A percentile compares a stretch with the other conserved stretches of the same genome.
Evolutionary conservation across 306 rosid genomes (phyloP).

Genomic region (Acacia confusa): DNA sequence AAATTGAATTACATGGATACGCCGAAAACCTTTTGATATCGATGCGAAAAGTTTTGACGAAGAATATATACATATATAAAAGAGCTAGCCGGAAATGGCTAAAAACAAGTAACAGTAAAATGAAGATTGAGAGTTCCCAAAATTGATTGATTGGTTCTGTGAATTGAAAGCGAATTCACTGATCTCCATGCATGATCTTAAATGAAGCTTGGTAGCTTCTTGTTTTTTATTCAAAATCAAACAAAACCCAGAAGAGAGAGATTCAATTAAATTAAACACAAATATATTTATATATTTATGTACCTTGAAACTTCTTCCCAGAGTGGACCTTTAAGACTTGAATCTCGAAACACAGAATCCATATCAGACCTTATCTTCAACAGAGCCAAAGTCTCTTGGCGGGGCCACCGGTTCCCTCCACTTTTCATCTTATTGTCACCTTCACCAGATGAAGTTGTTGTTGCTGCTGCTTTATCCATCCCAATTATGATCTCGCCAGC

Average conservation of each 20-base stretch:
- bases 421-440: constrained; percentile 42
- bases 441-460: constrained; percentile 42
- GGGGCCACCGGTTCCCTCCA: constrained; percentile 92
- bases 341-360: constrained; percentile 80
- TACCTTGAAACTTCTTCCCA: constrained; percentile 97
- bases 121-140: neutral
- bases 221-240: neutral
- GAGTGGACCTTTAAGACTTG: constrained; percentile 90
- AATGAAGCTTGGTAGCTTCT: neutral
- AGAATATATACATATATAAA: neutral
- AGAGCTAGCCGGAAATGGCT: neutral
- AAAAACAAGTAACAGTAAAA: neutral
- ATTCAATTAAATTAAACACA: neutral
- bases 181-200: constrained; percentile 36
- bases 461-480: constrained; percentile 19
- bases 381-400: constrained; percentile 85
- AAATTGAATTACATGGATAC: neutral
- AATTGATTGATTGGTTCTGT: constrained; percentile 21
- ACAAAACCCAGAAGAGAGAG: neutral
- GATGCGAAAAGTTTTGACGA: neutral
- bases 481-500: constrained; percentile 19
- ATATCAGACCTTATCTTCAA: constrained; percentile 86
- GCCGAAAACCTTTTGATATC: neutral
- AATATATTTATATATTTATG: neutral
- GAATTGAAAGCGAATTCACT: constrained; percentile 15